These are phyloP conservation scores for Plectosphaerella sp. DNA, from an alignment of 2,329 filamentous ascomycete species.

Conservation along the genomic window DNA sequence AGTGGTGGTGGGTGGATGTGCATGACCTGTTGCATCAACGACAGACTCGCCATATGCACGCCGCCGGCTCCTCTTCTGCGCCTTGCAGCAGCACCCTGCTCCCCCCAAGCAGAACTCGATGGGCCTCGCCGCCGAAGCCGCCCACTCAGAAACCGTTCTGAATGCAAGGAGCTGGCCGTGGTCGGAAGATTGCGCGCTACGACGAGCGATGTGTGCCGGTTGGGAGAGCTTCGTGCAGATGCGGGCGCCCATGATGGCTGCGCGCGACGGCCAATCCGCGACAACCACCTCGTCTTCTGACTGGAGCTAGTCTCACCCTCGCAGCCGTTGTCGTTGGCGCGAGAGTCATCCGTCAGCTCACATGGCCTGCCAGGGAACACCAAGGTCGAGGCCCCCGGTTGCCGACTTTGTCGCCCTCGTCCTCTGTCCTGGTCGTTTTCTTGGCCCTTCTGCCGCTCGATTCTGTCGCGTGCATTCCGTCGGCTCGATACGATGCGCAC, in stretches of 20 bases:
- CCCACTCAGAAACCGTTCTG: neutral
- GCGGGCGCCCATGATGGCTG: conserved; percentile 1
- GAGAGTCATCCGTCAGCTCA: neutral
- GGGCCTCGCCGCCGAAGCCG: neutral
- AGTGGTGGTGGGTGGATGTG: neutral
- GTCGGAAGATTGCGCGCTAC: neutral
- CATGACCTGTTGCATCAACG: neutral
- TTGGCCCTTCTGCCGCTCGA: too few relatives aligned
- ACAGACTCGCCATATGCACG: neutral
- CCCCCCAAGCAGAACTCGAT: too few relatives aligned
- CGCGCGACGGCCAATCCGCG: neutral
- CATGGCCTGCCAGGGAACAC: neutral
- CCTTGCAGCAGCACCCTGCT: neutral
- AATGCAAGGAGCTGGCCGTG: too few relatives aligned
- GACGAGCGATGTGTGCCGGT: neutral
- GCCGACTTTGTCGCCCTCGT: too few relatives aligned
- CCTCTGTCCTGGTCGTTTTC: too few relatives aligned
- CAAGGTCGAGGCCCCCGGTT: too few relatives aligned
- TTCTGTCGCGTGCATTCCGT: too few relatives aligned
- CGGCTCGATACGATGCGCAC: too few relatives aligned
- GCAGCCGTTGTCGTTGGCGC: neutral
- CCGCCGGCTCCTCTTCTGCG: neutral
- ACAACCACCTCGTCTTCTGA: neutral
- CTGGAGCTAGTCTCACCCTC: neutral
- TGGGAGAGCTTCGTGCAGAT: conserved; percentile 1